Conservation (phyloP, 805 yeast genomes). For the Monosporozyma solicola region DNA sequence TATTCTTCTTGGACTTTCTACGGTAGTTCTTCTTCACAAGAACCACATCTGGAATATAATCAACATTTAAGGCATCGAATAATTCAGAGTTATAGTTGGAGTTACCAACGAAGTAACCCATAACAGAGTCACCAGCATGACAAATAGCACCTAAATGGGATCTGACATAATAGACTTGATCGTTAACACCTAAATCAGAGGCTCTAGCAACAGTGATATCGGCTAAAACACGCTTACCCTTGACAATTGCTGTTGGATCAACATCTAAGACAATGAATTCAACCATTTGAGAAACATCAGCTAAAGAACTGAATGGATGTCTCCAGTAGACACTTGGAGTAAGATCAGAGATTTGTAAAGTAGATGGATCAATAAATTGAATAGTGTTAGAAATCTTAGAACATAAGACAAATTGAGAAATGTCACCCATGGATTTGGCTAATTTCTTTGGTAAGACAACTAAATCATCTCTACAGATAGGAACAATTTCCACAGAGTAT, state of each 20-base stretch:
- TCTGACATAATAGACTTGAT: constrained; percentile 71
- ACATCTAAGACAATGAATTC: constrained; percentile 91
- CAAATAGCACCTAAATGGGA: constrained; percentile 90
- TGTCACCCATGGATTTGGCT: constrained; percentile 77
- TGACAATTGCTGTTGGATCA: constrained; percentile 77
- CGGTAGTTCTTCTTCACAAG: constrained; percentile 82
- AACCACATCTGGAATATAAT: constrained; percentile 73
- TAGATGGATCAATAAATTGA: constrained; percentile 79
- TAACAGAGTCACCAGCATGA: constrained; percentile 92
- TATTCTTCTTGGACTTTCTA: constrained; percentile 64
- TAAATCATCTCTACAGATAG: constrained; percentile 93
- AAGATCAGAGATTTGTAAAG: constrained; percentile 71
- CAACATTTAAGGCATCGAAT: constrained; percentile 59
- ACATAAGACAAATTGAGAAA: constrained; percentile 75
- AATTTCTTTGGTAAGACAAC: constrained; percentile 83
- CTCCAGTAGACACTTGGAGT: constrained; percentile 72
- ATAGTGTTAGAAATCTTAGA: constrained; percentile 72
- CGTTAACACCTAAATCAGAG: constrained; percentile 79
- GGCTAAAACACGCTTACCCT: constrained; percentile 74
- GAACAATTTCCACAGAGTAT: constrained; percentile 87
- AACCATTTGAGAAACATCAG: constrained; percentile 64
- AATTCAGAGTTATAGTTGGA: constrained; percentile 83
- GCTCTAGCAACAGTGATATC: constrained; percentile 89
- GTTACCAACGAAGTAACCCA: constrained; percentile 82
- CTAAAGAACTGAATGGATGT: constrained; percentile 64